phyloP scores from a whole-genome alignment of 1,284 basidiomycete genomes.

The Fomitopsis pinicola region DNA sequence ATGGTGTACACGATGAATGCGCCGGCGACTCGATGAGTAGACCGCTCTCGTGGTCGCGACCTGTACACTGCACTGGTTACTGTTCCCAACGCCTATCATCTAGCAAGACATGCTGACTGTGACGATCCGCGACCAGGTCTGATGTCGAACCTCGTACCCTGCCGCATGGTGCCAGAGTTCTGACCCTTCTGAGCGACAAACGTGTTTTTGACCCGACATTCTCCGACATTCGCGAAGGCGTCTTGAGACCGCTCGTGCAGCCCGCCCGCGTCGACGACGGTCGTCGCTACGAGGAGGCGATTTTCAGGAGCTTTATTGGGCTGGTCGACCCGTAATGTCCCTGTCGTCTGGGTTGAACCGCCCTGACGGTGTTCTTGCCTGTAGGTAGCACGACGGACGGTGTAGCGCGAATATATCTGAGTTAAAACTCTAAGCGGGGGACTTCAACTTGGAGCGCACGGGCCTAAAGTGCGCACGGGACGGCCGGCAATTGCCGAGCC shows the following conservation, averaged over 20 bases:
- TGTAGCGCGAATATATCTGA: constrained; percentile 8
- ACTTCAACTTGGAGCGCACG: constrained; percentile 19
- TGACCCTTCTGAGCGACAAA: background rate
- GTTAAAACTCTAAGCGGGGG: constrained; percentile 17
- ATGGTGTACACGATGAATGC: background rate
- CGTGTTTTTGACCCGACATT: background rate
- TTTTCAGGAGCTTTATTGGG: background rate
- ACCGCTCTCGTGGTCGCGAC: background rate
- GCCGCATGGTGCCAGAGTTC: background rate
- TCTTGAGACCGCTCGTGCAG: background rate
- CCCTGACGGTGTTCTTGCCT: constrained; percentile 8
- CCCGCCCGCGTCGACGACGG: background rate
- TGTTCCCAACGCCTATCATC: background rate
- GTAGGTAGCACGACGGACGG: constrained; percentile 1
- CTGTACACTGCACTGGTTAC: background rate
- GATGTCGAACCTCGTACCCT: background rate
- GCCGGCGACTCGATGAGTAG: background rate
- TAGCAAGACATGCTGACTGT: background rate
- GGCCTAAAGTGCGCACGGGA: constrained; percentile 11
- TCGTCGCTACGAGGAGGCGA: background rate
- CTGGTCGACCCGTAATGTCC: constrained; percentile 3
- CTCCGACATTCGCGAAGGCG: background rate
- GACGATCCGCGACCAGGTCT: background rate
- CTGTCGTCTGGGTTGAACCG: background rate
- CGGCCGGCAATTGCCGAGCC: constrained; percentile 21